These are phyloP conservation scores for Cydonia oblonga DNA, from an alignment of 331 rosid species.

Conservation along the genomic window DNA sequence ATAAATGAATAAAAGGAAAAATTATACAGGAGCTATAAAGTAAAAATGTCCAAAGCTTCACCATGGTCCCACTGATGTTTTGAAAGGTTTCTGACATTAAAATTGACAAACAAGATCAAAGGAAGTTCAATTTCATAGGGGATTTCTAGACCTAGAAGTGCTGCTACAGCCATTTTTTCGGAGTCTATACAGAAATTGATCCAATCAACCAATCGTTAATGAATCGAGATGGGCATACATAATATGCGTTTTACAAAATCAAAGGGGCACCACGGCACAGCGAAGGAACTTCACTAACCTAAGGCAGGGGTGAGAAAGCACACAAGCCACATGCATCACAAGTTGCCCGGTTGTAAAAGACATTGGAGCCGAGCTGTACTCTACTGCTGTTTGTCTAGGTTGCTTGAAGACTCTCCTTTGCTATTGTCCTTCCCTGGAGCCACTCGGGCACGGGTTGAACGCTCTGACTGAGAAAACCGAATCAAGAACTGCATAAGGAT, in stretches of 20 bases:
- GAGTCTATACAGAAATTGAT: slow-evolving; percentile 1
- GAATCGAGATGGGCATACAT: slow-evolving; percentile 1
- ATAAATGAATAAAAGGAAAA: no score
- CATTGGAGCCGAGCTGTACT: neutral
- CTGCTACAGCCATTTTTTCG: neutral
- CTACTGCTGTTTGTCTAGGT: slow-evolving; percentile 40
- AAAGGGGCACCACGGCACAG: neutral
- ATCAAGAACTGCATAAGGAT: slow-evolving; percentile 74
- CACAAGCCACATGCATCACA: neutral
- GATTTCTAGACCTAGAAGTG: neutral
- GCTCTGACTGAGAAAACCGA: slow-evolving; percentile 82
- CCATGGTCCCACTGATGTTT: neutral
- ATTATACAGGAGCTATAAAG: no score
- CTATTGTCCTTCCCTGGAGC: slow-evolving; percentile 42
- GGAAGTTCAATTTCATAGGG: neutral
- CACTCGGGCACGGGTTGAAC: slow-evolving; percentile 62
- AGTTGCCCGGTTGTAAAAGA: neutral
- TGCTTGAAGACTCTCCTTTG: slow-evolving; percentile 16
- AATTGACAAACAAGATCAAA: neutral
- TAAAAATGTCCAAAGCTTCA: neutral
- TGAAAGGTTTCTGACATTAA: neutral
- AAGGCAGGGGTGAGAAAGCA: neutral
- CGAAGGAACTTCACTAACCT: neutral
- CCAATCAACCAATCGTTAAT: slow-evolving; percentile 5
- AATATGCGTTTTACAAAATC: neutral